Evolutionary conservation across 2,329 filamentous ascomycete species (phyloP), one percentile per base, ranked within the genome.

Genomic region (Talaromyces sp.): DNA sequence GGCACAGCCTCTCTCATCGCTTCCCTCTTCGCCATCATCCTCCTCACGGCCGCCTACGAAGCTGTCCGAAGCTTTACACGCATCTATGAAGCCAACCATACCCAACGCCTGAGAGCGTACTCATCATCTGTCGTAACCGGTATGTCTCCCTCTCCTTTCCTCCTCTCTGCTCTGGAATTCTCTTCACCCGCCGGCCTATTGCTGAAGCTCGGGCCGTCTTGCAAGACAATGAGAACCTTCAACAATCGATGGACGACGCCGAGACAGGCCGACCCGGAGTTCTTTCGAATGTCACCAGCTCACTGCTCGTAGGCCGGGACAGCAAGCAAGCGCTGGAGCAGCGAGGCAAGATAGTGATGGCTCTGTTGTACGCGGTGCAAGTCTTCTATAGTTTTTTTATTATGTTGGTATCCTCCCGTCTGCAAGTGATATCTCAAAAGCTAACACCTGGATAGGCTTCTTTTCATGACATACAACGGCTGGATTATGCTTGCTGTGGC

Each of bases 401-500:
- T 74, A 99, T 99, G 95, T 97, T 75, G 87, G 93, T 88, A 30
- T 9, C 53, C 32, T 2, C 53, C 10, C 47, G 3, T 33, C 25
- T 36, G 57, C 25, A 11, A 33, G 13, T 47, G 22, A 1, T 32
- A 30, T 11, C 30, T 13, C 1, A 13, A 13, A 4, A 4, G 8
- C 55, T 61, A 47, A 57, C 22, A 7, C 52, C n/a, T 17, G 36
- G 57, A n/a, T 63, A 98, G 93, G 95, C 82, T 99, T 64, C 79
- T 99, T 25, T 99, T 99, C 78, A 99, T 99, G 95, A 99, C 95
- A n/a, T 99, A 99, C 79, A 99, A 99, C 71, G 95, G 95, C 61
- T 96, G 91, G 88, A 88, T 99, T 68, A 99, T 99, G 95, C 77
- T 96, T 67, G 85, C 93, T 3, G 93, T 98, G 17, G 90, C 90